Evolutionary conservation across 106 monocot species (phyloP), one percentile per base, ranked within the genome.

Genomic region (Hemerocallis citrina): DNA sequence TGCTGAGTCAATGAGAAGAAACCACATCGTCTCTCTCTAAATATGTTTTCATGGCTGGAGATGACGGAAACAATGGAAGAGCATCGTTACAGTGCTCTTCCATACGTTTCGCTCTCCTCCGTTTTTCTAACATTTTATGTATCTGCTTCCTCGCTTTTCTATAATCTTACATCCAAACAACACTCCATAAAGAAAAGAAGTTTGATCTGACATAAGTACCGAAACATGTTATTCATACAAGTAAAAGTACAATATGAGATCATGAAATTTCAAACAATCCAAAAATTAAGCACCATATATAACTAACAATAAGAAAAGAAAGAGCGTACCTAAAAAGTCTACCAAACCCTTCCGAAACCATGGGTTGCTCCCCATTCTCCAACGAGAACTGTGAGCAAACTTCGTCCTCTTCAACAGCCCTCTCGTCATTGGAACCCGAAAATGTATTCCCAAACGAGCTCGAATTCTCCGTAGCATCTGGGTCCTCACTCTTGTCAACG

Each of bases 391-490:
- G 44, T 44, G 44, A 5, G 4, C 7, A 23, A 69, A 39, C 48
- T 48, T 59, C 21, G 69, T 69, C 69, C 43, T 60, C 69, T 29
- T 69, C 68, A 17, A 60, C 35, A 60, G 59, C 60, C 38, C 59
- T 60, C 17, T 37, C 60, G n/a, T 40, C 59, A 13, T 69, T 50
- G 3, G 69, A 60, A 2, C 69, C 69, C 0, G 69, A 69, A 16
- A 69, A 69, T n/a, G 69, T 60, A 50, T 69, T 50, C 16, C 69
- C 69, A 60, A 69, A 69, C 2, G 69, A 69, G 22, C 69, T 69
- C 12, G 60, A 69, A 3, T 60, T 48, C 29, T 62, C 61, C 19
- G 69, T 69, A 11, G 48, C 57, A 7, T 69, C 69, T 1, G 19
- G 23, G 14, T 31, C 34, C 16, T 60, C 50, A 15, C 28, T 23